Percentiles rank a stretch among this genome's conserved stretches.
phyloP scores from a whole-genome alignment of 2,329 filamentous ascomycete genomes.

The Acrocalymma vagum region DNA sequence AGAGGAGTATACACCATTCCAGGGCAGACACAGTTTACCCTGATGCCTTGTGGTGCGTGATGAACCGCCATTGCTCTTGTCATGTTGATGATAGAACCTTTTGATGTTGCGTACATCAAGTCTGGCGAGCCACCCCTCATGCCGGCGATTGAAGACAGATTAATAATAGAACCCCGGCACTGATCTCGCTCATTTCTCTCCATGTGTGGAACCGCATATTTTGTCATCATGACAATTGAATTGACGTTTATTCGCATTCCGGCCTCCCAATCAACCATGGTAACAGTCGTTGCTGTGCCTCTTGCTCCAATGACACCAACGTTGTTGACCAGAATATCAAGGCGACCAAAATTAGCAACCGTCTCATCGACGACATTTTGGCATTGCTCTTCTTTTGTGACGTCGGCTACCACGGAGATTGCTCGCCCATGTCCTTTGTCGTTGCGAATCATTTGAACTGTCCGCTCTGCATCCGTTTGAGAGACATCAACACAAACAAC shows the following conservation, averaged over 20 bases:
- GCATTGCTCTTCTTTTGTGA: constrained; percentile 72
- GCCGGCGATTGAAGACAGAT: constrained; percentile 80
- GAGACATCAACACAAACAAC: constrained; percentile 75
- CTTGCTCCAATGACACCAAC: constrained; percentile 66
- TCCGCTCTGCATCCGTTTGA: constrained; percentile 76
- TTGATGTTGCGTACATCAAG: constrained; percentile 77
- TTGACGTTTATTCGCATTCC: constrained; percentile 79
- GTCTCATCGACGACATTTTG: constrained; percentile 71
- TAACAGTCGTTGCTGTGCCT: constrained; percentile 60
- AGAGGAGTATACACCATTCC: constrained; percentile 59
- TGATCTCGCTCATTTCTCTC: too few relatives aligned
- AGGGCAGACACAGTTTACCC: constrained; percentile 76
- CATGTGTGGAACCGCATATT: constrained; percentile 77
- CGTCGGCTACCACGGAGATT: constrained; percentile 71
- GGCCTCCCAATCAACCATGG: constrained; percentile 62
- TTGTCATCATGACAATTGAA: constrained; percentile 77
- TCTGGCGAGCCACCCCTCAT: constrained; percentile 77
- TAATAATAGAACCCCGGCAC: constrained; percentile 76
- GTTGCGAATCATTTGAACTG: constrained; percentile 71
- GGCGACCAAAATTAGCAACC: constrained; percentile 66
- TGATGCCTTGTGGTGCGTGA: constrained; percentile 72
- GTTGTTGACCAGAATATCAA: constrained; percentile 78
- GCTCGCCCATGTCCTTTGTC: too few relatives aligned
- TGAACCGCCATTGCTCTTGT: constrained; percentile 78
- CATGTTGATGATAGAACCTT: constrained; percentile 78